Evolutionary conservation across 306 rosid species (phyloP).

Genomic region (Prunus armeniaca): DNA sequence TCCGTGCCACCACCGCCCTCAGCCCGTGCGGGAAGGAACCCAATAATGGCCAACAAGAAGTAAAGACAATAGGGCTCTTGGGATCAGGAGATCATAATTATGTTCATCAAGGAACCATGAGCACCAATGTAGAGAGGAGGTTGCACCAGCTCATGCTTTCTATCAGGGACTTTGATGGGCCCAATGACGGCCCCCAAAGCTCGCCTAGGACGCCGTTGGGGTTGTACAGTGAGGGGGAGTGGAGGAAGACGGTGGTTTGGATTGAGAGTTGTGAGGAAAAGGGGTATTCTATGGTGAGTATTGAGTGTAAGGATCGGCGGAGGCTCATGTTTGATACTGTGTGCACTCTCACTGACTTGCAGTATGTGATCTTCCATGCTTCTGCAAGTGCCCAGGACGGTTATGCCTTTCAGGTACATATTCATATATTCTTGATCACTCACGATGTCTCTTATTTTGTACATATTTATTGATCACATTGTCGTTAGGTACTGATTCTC

Average conservation of each 20-base stretch:
- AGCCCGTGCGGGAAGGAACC: conserved; percentile 8
- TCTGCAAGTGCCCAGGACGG: conserved; percentile 38
- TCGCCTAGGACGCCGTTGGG: conserved; percentile 2
- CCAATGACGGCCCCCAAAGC: background rate
- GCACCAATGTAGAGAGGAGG: conserved; percentile 54
- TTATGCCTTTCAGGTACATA: conserved; percentile 53
- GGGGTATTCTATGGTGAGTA: conserved; percentile 51
- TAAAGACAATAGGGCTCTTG: conserved; percentile 33
- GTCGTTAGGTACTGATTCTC: background rate
- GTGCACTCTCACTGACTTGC: conserved; percentile 72
- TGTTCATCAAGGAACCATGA: conserved; percentile 31
- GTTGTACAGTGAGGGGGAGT: conserved; percentile 21
- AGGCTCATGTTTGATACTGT: conserved; percentile 78
- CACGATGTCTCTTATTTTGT: background rate
- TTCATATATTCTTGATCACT: background rate
- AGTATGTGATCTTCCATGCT: conserved; percentile 69
- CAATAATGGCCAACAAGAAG: conserved; percentile 32
- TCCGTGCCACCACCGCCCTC: conserved; percentile 36
- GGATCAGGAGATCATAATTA: conserved; percentile 4
- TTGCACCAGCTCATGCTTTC: conserved; percentile 70
- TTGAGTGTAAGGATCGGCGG: conserved; percentile 60
- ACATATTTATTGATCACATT: background rate
- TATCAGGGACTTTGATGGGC: conserved; percentile 42
- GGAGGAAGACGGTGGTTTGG: conserved; percentile 36
- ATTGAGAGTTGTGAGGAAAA: conserved; percentile 62